These are phyloP conservation scores for Tricholoma bakamatsutake DNA, from an alignment of 768 basidiomycete genomes.

Conservation along the genomic window DNA sequence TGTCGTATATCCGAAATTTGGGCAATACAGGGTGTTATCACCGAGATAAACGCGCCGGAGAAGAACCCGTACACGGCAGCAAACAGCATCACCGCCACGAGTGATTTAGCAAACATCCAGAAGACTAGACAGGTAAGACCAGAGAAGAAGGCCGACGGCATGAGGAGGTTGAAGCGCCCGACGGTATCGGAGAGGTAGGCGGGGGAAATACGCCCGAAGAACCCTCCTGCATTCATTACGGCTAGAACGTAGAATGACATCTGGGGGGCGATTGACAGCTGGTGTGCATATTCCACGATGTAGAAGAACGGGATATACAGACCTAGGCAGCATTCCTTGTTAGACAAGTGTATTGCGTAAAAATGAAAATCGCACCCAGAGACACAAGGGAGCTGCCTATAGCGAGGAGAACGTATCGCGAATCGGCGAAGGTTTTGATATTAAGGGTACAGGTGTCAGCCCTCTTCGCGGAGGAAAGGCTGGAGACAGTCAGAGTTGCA, in stretches of 20 bases:
- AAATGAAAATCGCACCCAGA: constrained; percentile 39
- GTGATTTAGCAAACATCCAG: constrained; percentile 44
- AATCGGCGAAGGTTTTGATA: constrained; percentile 38
- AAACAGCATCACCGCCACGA: constrained; percentile 42
- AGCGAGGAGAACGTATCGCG: constrained; percentile 46
- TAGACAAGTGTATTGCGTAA: neutral
- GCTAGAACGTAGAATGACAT: constrained; percentile 54
- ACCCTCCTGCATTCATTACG: constrained; percentile 62
- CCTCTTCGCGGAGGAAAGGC: constrained; percentile 23
- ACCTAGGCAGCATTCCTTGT: constrained; percentile 31
- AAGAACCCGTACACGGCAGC: constrained; percentile 56
- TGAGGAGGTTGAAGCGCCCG: constrained; percentile 63
- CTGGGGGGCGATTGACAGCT: constrained; percentile 30
- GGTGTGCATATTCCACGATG: constrained; percentile 53
- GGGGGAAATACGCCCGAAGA: constrained; percentile 60
- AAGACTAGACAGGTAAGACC: constrained; percentile 53
- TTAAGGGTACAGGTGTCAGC: constrained; percentile 21
- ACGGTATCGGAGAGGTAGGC: constrained; percentile 58
- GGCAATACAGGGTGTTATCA: constrained; percentile 62
- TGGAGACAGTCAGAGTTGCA: constrained; percentile 43
- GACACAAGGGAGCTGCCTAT: constrained; percentile 53
- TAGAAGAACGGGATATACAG: constrained; percentile 71
- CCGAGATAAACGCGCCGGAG: constrained; percentile 63
- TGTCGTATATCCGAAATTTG: constrained; percentile 55
- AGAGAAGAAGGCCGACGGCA: constrained; percentile 55